phyloP scores from a whole-genome alignment of 73 alveolate genomes.

The Paramecium tetraurelia region DNA sequence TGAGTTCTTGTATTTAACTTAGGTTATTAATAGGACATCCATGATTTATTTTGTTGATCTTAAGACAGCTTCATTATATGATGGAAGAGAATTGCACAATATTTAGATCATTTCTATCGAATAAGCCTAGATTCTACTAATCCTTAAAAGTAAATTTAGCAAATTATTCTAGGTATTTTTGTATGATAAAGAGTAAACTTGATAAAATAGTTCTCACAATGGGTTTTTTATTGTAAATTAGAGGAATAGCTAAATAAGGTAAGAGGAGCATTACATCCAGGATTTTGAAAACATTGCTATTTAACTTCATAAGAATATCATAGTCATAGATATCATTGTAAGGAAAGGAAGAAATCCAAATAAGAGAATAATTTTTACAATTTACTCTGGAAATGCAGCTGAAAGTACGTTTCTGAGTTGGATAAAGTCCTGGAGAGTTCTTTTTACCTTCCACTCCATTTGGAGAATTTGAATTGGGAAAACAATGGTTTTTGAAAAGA shows the following conservation, averaged over 20 bases:
- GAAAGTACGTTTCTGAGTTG: background rate
- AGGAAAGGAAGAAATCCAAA: background rate
- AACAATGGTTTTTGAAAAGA: background rate
- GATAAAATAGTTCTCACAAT: background rate
- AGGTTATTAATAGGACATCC: background rate
- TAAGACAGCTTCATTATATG: background rate
- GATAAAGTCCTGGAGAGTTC: background rate
- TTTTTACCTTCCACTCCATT: constrained; percentile 10
- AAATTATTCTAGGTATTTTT: background rate
- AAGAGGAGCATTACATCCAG: background rate
- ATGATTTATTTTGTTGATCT: background rate
- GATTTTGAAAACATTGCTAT: background rate
- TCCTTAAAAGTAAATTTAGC: background rate
- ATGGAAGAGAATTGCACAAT: background rate
- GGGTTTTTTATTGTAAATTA: background rate
- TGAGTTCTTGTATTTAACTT: background rate
- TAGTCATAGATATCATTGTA: background rate
- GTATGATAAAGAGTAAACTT: background rate
- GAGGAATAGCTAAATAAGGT: background rate
- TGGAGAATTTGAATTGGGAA: background rate
- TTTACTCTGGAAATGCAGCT: background rate
- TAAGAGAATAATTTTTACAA: background rate
- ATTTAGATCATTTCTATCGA: background rate
- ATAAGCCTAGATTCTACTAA: background rate
- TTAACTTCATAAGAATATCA: background rate